A percentile compares a stretch with the other conserved stretches of the same genome.
Conservation (phyloP, 768 basidiomycete species). For the Dictyophora rubrovolvata region DNA sequence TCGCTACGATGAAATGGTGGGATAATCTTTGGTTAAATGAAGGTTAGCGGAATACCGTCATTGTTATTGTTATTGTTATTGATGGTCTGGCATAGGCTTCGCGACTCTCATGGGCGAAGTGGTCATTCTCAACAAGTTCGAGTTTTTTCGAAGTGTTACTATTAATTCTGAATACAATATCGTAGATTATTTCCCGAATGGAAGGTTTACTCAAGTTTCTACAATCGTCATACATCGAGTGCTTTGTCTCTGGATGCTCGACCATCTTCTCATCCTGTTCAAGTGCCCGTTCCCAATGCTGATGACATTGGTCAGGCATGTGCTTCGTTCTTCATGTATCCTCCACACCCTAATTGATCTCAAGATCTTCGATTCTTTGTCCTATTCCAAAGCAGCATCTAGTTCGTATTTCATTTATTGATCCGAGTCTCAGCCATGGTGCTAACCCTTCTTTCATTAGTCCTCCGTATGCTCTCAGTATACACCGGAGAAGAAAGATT, state of each 20-base stretch:
- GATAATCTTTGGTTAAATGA: slow-evolving; percentile 70
- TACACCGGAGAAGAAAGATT: slow-evolving; percentile 89
- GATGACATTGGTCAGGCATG: slow-evolving; percentile 68
- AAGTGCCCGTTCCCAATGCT: slow-evolving; percentile 82
- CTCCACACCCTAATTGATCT: background rate
- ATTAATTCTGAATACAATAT: slow-evolving; percentile 5
- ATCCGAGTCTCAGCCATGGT: background rate
- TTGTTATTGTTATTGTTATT: background rate
- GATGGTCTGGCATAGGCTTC: slow-evolving; percentile 42
- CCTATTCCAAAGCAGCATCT: slow-evolving; percentile 77
- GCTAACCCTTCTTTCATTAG: slow-evolving; percentile 23
- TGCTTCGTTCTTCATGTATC: background rate
- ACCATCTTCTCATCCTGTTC: slow-evolving; percentile 83
- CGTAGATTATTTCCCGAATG: slow-evolving; percentile 72
- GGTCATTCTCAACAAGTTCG: slow-evolving; percentile 56
- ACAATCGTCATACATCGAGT: slow-evolving; percentile 57
- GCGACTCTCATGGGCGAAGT: slow-evolving; percentile 88
- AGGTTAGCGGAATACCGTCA: slow-evolving; percentile 28
- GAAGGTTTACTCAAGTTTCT: slow-evolving; percentile 74
- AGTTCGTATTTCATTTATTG: slow-evolving; percentile 28
- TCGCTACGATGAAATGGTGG: slow-evolving; percentile 94
- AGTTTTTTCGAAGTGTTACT: background rate
- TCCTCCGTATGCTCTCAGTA: slow-evolving; percentile 88
- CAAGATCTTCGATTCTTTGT: slow-evolving; percentile 82
- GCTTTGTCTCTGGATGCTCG: slow-evolving; percentile 80